Conservation (phyloP, 2,329 filamentous ascomycete species). For the Aspergillus jensenii region DNA sequence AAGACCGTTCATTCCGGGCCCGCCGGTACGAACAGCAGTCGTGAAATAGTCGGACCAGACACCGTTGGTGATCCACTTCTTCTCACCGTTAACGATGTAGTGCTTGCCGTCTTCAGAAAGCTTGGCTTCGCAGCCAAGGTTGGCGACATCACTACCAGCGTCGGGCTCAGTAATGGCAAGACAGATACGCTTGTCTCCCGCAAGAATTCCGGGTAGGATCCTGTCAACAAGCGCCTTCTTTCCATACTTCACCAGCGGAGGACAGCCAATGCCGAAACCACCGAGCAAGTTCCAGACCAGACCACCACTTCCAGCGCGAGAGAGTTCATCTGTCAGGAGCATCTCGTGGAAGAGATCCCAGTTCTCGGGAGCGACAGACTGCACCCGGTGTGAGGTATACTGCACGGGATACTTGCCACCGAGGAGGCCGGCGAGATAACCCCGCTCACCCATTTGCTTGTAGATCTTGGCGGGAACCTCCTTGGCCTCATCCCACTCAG, state of each 20-base stretch:
- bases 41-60: slow-evolving; percentile 98
- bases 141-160: slow-evolving; percentile 92
- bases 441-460: slow-evolving; percentile 90
- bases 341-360: slow-evolving; percentile 99
- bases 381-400: slow-evolving; percentile 68
- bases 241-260: slow-evolving; percentile 88
- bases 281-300: slow-evolving; percentile 97
- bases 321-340: slow-evolving; percentile 91
- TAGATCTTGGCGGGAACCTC: slow-evolving; percentile 85
- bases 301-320: slow-evolving; percentile 82
- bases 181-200: slow-evolving; percentile 95
- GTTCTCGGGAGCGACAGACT: slow-evolving; percentile 78
- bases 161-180: slow-evolving; percentile 96
- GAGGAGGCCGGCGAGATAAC: slow-evolving; percentile 87
- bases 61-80: slow-evolving; percentile 99
- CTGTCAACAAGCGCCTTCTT: slow-evolving; percentile 81
- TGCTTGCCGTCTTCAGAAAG: slow-evolving; percentile 94
- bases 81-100: slow-evolving; percentile 99
- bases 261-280: slow-evolving; percentile 93
- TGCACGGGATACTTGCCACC: slow-evolving; percentile 75
- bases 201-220: slow-evolving; percentile 82
- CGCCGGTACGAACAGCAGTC: slow-evolving; percentile 87
- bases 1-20: slow-evolving; percentile 87
- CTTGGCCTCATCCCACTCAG: slow-evolving; percentile 96
- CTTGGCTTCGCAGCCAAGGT: slow-evolving; percentile 93